Percentiles rank a stretch among this genome's conserved stretches.
Conservation (phyloP, 192 early-diverging fungal genomes). For the Coemansia sp. region DNA sequence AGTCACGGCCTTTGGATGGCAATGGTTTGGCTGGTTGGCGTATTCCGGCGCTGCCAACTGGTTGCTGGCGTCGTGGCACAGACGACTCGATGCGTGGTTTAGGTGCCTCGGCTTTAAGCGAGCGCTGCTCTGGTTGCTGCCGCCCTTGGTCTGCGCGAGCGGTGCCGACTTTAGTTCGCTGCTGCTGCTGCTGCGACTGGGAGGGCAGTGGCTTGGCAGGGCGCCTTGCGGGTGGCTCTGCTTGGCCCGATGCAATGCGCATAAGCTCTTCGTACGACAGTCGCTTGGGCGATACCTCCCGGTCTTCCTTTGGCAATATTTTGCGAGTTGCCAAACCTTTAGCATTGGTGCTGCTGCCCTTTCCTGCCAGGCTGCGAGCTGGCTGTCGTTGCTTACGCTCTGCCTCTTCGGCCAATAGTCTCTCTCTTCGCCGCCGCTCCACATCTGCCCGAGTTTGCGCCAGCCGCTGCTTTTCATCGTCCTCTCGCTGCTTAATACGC, state of each 20-base stretch:
- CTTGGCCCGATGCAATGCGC: slow-evolving; percentile 43
- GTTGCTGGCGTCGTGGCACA: slow-evolving; percentile 5
- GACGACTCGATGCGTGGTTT: background rate
- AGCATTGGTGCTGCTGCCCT: slow-evolving; percentile 3
- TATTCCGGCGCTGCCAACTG: background rate
- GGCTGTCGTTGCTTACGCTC: slow-evolving; percentile 3
- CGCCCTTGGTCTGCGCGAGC: background rate
- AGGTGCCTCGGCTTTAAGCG: background rate
- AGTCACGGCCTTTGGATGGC: background rate
- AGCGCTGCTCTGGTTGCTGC: slow-evolving; percentile 1
- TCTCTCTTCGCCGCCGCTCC: slow-evolving; percentile 22
- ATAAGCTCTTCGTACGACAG: slow-evolving; percentile 52
- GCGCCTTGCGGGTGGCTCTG: background rate
- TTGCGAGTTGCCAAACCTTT: background rate
- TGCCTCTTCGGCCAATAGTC: slow-evolving; percentile 11
- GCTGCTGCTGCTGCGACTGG: no score
- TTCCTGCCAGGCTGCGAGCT: background rate
- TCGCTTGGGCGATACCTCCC: background rate
- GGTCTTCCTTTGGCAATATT: background rate
- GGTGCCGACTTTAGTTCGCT: background rate
- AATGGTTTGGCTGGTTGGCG: background rate
- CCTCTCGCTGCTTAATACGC: slow-evolving; percentile 32
- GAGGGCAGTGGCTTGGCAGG: background rate
- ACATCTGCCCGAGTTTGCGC: background rate
- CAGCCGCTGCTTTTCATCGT: slow-evolving; percentile 29